phyloP scores from a whole-genome alignment of 2,329 filamentous ascomycete genomes.

The Exophiala oligosperma region DNA sequence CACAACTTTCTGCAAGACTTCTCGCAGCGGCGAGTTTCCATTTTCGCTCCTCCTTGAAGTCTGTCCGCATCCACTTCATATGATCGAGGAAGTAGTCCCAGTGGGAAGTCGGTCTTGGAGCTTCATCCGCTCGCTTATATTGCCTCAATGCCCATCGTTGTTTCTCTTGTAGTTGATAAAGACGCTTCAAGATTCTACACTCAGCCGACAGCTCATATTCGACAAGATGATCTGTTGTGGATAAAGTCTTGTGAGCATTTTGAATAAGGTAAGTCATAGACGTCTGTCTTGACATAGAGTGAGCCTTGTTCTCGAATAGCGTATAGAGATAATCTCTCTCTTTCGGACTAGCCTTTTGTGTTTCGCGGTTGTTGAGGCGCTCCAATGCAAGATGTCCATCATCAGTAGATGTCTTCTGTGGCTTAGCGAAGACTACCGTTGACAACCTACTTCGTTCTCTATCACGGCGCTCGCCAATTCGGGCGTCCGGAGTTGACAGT shows the following conservation, averaged over 20 bases:
- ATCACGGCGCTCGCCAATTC: constrained; percentile 53
- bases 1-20: constrained; percentile 78
- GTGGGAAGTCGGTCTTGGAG: constrained; percentile 72
- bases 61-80: constrained; percentile 97
- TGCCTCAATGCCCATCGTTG: constrained; percentile 93
- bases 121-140: constrained; percentile 79
- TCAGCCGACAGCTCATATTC: constrained; percentile 85
- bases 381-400: constrained; percentile 39
- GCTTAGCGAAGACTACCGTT: constrained; percentile 76
- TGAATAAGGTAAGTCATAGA: constrained; percentile 71
- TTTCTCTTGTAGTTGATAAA: constrained; percentile 86
- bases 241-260: constrained; percentile 85
- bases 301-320: constrained; percentile 61
- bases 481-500: constrained; percentile 38
- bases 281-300: constrained; percentile 53
- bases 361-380: constrained; percentile 23
- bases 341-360: constrained; percentile 55
- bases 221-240: constrained; percentile 79
- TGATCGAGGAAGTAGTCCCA: constrained; percentile 86
- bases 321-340: constrained; percentile 63
- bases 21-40: constrained; percentile 85
- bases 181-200: constrained; percentile 78
- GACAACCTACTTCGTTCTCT: constrained; percentile 65
- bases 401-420: constrained; percentile 53
- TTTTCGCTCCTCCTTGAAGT: constrained; percentile 90